Base-by-base conservation (phyloP, 768 basidiomycete genomes). In the Amanita molliuscula region DNA sequence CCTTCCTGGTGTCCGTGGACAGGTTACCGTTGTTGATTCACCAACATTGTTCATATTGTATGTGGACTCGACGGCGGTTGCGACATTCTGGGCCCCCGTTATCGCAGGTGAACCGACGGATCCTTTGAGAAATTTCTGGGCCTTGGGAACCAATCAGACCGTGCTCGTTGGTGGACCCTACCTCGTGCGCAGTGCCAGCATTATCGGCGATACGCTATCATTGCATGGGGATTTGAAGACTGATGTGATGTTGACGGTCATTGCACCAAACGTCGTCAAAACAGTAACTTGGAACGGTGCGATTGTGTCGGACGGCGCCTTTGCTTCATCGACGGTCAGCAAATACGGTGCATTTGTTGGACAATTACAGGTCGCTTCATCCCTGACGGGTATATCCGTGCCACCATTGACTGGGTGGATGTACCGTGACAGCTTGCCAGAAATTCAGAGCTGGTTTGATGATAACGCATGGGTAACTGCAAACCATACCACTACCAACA, bases 271-370 rank as follows among this genome's bases (percentile, higher is more conserved):
- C 4, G 63, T 56, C 2, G 62, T 86, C 44, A 67, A 58, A 4
- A 62, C 70, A 0, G 70, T 91, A 21, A 76, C 78, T 0, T 92
- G 89, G 88, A 92, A 92, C 53, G 88, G 82, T 6, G 61, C 81
- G 31, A 48, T 55, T 20, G 68, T 73, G 1, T 63, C 71, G 15
- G 54, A 61, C 7, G 67, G 70, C 23, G 62, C 68, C 0, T 55
- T 59, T 2, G 53, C 60, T 2, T 59, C 65, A 1, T 56, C 67
- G 1, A 48, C 58, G 3, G 54, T 72, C 13, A 69, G 68, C 1
- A 51, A 61, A 4, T 59, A 64, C 7, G 78, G 78, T 1, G 71
- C 73, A 20, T 76, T 83, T 52, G 66, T 72, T 2, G 79, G 73
- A 0, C 64, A 72, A 31, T 58, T 88, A 34, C 58, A 61, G n/a